phyloP scores from a whole-genome alignment of 495 filamentous ascomycete species.

The Mytilinidion resinicola region DNA sequence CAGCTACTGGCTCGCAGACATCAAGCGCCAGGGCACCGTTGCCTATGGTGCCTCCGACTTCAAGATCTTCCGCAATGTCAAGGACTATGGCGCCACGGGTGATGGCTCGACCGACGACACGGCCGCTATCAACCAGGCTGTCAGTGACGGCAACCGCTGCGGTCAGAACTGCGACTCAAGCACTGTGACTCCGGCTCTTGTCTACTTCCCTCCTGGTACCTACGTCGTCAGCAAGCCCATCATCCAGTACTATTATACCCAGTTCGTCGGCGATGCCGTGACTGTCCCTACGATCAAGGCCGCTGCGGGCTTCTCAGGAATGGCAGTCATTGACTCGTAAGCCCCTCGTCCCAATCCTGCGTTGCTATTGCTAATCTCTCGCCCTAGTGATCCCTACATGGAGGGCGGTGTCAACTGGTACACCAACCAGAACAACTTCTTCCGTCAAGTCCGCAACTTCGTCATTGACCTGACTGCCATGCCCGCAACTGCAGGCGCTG shows the following conservation, averaged over 20 bases:
- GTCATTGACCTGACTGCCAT: slow-evolving; percentile 75
- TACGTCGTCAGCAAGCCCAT: slow-evolving; percentile 55
- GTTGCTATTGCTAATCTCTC: too few species aligned
- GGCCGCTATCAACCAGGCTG: slow-evolving; percentile 47
- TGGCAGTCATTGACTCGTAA: slow-evolving; percentile 75
- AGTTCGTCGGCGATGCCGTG: slow-evolving; percentile 60
- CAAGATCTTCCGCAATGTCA: slow-evolving; percentile 43
- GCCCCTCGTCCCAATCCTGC: too few species aligned
- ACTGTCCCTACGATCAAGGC: slow-evolving; percentile 74
- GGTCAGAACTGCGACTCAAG: slow-evolving; percentile 46
- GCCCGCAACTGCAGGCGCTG: slow-evolving; percentile 51
- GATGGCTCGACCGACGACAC: slow-evolving; percentile 47
- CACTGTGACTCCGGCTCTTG: slow-evolving; percentile 42
- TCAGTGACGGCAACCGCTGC: slow-evolving; percentile 45
- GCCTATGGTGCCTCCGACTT: slow-evolving; percentile 28
- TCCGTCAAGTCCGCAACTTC: slow-evolving; percentile 91
- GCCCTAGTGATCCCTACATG: slow-evolving; percentile 60
- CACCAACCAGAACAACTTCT: slow-evolving; percentile 98
- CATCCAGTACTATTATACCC: slow-evolving; percentile 59
- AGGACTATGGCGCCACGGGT: slow-evolving; percentile 44
- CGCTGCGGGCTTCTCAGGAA: slow-evolving; percentile 63
- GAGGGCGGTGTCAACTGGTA: slow-evolving; percentile 59
- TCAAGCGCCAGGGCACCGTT: slow-evolving; percentile 63
- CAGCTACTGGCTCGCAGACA: slow-evolving; percentile 67
- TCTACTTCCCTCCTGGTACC: slow-evolving; percentile 57